Percentiles rank a stretch among this genome's conserved stretches.
Evolutionary conservation across 1,139 yeast genomes (phyloP).

Genomic region (Pichia cactophila): DNA sequence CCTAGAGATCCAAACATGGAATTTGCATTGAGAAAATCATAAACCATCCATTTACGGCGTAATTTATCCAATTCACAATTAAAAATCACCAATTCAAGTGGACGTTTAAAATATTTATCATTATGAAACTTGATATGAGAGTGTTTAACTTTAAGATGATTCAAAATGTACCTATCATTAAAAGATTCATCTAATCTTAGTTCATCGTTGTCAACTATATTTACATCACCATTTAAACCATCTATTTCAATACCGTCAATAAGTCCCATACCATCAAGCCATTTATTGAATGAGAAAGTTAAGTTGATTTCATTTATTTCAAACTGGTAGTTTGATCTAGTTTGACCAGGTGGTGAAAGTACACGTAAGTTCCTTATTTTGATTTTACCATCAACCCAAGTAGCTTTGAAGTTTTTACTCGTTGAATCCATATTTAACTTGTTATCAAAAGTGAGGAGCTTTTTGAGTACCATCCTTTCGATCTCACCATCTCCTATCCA

Average conservation of each 20-base stretch:
- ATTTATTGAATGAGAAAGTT: slow-evolving; percentile 56
- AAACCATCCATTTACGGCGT: slow-evolving; percentile 48
- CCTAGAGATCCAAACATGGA: slow-evolving; percentile 68
- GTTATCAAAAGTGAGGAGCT: slow-evolving; percentile 30
- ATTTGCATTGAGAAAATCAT: slow-evolving; percentile 63
- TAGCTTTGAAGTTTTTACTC: slow-evolving; percentile 35
- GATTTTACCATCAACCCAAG: slow-evolving; percentile 51
- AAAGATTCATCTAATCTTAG: slow-evolving; percentile 20
- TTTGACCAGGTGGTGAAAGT: slow-evolving; percentile 18
- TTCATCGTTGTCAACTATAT: slow-evolving; percentile 15
- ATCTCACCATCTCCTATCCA: slow-evolving; percentile 21
- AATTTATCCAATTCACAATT: slow-evolving; percentile 58
- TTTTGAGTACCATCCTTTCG: slow-evolving; percentile 20
- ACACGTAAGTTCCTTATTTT: slow-evolving; percentile 47
- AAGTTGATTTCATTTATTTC: slow-evolving; percentile 48
- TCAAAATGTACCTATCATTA: slow-evolving; percentile 38
- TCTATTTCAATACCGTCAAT: slow-evolving; percentile 53
- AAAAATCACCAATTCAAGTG: slow-evolving; percentile 50
- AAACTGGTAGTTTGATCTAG: slow-evolving; percentile 30
- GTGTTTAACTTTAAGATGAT: slow-evolving; percentile 47
- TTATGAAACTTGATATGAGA: slow-evolving; percentile 34
- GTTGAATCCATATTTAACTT: slow-evolving; percentile 37
- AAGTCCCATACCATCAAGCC: slow-evolving; percentile 64
- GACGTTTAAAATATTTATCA: slow-evolving; percentile 22
- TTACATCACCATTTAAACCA: slow-evolving; percentile 52